Evolutionary conservation across 2,329 filamentous ascomycete species (phyloP).

Genomic region (Didymella sp.): DNA sequence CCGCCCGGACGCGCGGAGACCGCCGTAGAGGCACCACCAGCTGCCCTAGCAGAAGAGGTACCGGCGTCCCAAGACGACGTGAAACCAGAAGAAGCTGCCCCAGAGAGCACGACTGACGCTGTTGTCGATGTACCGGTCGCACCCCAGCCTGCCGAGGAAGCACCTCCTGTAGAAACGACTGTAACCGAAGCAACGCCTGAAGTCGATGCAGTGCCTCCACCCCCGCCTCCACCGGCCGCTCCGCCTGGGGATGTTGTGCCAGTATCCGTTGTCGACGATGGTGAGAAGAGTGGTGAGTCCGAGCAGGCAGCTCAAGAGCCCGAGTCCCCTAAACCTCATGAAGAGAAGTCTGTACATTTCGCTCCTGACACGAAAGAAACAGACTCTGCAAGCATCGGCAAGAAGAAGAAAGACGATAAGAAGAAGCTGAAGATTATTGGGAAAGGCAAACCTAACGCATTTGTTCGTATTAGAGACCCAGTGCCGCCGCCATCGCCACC

Average conservation of each 20-base stretch:
- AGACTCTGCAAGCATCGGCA: constrained; percentile 37
- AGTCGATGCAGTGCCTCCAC: constrained; percentile 19
- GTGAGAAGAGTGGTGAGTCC: constrained; percentile 49
- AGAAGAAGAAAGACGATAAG: constrained; percentile 38
- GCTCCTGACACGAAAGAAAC: constrained; percentile 49
- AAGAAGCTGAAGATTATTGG: constrained; percentile 29
- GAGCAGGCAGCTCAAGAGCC: constrained; percentile 45
- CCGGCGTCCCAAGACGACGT: constrained; percentile 13
- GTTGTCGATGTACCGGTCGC: not conserved
- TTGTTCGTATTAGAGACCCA: constrained; percentile 43
- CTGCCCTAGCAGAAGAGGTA: constrained; percentile 16
- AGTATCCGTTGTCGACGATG: constrained; percentile 27
- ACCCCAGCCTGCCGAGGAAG: constrained; percentile 7
- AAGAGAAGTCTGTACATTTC: constrained; percentile 47
- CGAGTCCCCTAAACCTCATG: constrained; percentile 37
- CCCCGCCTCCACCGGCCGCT: constrained; percentile 24
- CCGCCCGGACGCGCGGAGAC: constrained; percentile 24
- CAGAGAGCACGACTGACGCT: constrained; percentile 3
- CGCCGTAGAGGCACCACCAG: constrained; percentile 11
- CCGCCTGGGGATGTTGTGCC: constrained; percentile 10
- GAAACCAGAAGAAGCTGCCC: constrained; percentile 8
- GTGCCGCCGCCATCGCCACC: constrained; percentile 26
- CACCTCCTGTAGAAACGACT: not conserved
- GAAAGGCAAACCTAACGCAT: constrained; percentile 43
- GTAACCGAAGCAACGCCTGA: not conserved